Conservation (phyloP, 177 flowering plant species). For the Vitis hybrid region DNA sequence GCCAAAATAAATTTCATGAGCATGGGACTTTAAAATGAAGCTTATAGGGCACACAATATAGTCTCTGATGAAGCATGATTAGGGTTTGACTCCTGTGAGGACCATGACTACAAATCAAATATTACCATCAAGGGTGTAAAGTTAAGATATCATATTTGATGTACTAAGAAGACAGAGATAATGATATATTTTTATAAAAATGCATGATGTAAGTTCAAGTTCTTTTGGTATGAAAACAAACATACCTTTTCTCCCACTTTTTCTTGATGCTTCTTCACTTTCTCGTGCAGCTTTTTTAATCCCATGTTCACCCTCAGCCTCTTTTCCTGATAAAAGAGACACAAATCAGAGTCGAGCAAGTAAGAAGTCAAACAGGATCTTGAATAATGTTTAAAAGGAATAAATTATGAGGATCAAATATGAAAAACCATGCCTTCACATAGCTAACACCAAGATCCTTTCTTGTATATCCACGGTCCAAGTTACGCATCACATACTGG, state of each 20-base stretch:
- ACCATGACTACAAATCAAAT: too few relatives aligned
- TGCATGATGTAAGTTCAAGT: too few relatives aligned
- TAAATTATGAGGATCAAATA: background rate
- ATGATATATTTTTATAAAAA: too few relatives aligned
- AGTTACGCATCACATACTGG: constrained; percentile 83
- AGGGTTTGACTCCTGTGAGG: too few relatives aligned
- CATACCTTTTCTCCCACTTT: constrained; percentile 62
- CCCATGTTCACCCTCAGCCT: constrained; percentile 76
- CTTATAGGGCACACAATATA: too few relatives aligned
- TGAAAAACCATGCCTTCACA: constrained; percentile 63
- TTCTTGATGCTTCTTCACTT: constrained; percentile 81
- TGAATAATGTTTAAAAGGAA: background rate
- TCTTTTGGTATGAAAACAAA: too few relatives aligned
- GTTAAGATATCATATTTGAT: too few relatives aligned
- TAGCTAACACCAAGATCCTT: constrained; percentile 88
- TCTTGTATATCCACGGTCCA: constrained; percentile 90
- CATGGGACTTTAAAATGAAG: too few relatives aligned
- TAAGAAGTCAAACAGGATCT: background rate
- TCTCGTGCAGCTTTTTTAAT: constrained; percentile 63
- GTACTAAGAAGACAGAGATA: too few relatives aligned
- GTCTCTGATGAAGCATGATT: too few relatives aligned
- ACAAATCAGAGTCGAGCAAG: constrained; percentile 2
- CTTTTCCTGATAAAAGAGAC: constrained; percentile 50
- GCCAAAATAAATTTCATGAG: too few relatives aligned
- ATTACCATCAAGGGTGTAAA: too few relatives aligned